phyloP scores from a whole-genome alignment of 331 rosid genomes.

The Malus hybrid region DNA sequence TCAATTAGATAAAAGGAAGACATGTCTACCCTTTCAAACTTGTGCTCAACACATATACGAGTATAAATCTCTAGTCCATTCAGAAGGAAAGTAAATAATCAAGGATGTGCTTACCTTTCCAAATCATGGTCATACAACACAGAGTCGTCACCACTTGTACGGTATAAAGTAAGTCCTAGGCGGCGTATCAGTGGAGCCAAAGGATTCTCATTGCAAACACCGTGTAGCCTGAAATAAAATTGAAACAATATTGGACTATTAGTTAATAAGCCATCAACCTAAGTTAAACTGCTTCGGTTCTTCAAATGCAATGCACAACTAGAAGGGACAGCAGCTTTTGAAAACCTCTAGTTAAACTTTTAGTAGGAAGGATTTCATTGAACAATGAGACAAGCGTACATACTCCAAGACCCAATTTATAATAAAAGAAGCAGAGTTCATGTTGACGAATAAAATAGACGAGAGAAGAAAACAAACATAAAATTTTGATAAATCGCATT shows the following conservation, averaged over 20 bases:
- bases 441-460: background rate
- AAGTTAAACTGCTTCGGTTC: background rate
- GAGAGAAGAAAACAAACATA: too few relatives aligned
- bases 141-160: conserved; percentile 11
- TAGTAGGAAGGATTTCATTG: background rate
- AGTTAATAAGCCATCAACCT: background rate
- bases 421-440: background rate
- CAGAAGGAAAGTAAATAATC: background rate
- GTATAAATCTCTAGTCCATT: background rate
- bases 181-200: conserved; percentile 57
- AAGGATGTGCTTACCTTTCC: conserved; percentile 10
- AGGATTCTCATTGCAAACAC: conserved; percentile 75
- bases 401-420: background rate
- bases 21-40: background rate
- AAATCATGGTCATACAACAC: conserved; percentile 18
- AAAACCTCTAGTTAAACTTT: background rate
- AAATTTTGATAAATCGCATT: too few relatives aligned
- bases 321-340: background rate
- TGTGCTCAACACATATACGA: background rate
- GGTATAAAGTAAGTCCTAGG: conserved; percentile 12
- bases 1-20: background rate
- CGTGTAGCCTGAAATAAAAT: conserved; percentile 46
- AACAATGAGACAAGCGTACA: background rate
- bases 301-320: background rate
- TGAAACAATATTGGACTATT: background rate